Base-by-base conservation (phyloP, 2,329 filamentous ascomycete species). In the Didymella segeticola region DNA sequence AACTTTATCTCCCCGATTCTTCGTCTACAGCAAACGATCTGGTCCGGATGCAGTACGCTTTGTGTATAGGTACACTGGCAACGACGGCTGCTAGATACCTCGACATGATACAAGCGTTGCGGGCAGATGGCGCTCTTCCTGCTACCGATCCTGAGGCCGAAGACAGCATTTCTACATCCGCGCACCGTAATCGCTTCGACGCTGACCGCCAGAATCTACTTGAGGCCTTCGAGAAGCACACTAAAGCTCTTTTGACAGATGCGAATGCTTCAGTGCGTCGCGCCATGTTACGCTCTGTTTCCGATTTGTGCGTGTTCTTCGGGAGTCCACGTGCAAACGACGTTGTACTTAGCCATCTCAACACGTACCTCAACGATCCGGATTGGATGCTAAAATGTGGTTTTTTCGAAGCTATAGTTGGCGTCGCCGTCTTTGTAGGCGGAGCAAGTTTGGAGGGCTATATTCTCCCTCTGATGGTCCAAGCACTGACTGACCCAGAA, bases 321-420 rank as follows among this genome's bases (percentile, higher is more conserved):
- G 92, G 91, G 3, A 93, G 90, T 56, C 84, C 88, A n/a, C 89
- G 92, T 68, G 89, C 93, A 1, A 97, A 96, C 71, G 95, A 99
- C 69, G 91, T 99, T n/a, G 87, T 99, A 14, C 79, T 99, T 19
- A 96, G 92, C 26, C 95, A 99, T 76, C 80, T 99, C 23, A 98
- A 98, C 69, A 99, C 95, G 0, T 99, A 99, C 67, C 78, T 99
- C 8, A 99, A 99, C 63, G 95, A 98, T 66, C 86, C 89, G 34
- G 93, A 99, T 71, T 99, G 95, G 95, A 91, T 91, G 72, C 79
- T 99, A 26, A 97, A 96, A 73, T 97, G 92, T 66, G 92, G 93
- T 2, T 98, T 98, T 71, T 97, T 99, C 67, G 93, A 96, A 68
- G 91, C 92, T 0, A 91, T 98, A 22, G 91, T 98, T 14, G 93